phyloP scores from a whole-genome alignment of 2,329 filamentous ascomycete species.

The Aspergillus sp. region DNA sequence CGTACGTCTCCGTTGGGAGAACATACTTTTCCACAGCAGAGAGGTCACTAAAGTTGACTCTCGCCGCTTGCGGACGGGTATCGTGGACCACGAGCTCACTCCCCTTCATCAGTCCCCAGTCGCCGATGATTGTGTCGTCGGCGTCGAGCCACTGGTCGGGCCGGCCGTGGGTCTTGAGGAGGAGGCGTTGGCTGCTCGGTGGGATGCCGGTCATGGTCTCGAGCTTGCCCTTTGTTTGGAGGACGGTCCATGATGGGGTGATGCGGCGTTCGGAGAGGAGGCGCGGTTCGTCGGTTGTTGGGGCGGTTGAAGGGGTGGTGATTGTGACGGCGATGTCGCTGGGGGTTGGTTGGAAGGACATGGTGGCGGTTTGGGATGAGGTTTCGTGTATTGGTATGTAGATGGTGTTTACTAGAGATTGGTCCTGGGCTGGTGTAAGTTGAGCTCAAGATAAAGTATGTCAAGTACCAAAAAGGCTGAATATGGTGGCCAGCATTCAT shows the following conservation, averaged over 20 bases:
- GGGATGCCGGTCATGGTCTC: slow-evolving; percentile 94
- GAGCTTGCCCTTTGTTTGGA: slow-evolving; percentile 81
- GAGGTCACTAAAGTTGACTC: slow-evolving; percentile 80
- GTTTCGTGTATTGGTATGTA: not conserved
- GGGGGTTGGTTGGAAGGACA: slow-evolving; percentile 45
- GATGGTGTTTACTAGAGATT: not conserved
- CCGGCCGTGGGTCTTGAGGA: slow-evolving; percentile 66
- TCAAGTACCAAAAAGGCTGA: not conserved
- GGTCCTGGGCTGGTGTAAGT: not conserved
- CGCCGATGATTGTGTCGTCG: slow-evolving; percentile 71
- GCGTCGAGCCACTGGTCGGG: slow-evolving; percentile 67
- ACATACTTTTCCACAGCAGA: slow-evolving; percentile 86
- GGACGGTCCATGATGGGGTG: slow-evolving; percentile 88
- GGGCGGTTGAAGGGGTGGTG: slow-evolving; percentile 32
- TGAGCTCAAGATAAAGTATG: not conserved
- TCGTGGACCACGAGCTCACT: slow-evolving; percentile 67
- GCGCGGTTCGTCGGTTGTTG: slow-evolving; percentile 31
- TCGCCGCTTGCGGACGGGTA: slow-evolving; percentile 73
- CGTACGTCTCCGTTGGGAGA: slow-evolving; percentile 85
- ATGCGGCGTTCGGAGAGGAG: slow-evolving; percentile 83
- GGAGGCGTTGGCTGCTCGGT: slow-evolving; percentile 75
- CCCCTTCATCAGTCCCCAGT: slow-evolving; percentile 47
- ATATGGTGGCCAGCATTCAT: not conserved
- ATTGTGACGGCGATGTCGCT: slow-evolving; percentile 46
- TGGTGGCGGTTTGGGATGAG: slow-evolving; percentile 18